Evolutionary conservation across 1,139 yeast species (phyloP), one percentile per base, ranked within the genome.

Genomic region (Geotrichum europaeum): DNA sequence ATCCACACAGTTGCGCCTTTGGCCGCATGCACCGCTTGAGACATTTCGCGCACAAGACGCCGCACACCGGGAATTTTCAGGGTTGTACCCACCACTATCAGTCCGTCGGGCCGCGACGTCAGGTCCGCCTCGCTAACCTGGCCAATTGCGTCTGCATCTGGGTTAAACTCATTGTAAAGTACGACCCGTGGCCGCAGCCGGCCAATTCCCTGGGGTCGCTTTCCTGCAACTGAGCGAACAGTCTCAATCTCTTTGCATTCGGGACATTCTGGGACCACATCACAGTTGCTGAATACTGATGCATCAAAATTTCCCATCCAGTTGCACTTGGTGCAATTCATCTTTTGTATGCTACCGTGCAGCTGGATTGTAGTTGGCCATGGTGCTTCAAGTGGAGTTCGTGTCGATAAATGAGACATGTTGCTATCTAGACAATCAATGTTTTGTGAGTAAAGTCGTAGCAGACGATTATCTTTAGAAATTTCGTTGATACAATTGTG

Each of bases 51-150:
- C 15, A 89, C 94, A 63, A 90, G 75, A 66, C 87, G 81, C 70
- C 86, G 81, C 13, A 90, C 96, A 0, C 96, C 96, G 18, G 95
- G 96, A 20, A 90, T 94, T 70, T 87, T 86, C 60, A 90, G 75
- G 1, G 96, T 86, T 0, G 97, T 90, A 1, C 97, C 97, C 72
- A 88, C 92, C 53, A 90, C 88, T 24, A 90, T 77, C 59, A 90
- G 75, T 68, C 91, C 84, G 70, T 90, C 97, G 0, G 95, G 92
- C 64, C 78, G 81, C 55, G 82, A 74, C 66, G 79, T 80, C 58
- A 89, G 72, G 72, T 90, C 97, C 6, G 79, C 75, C 63, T 82
- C 85, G 5, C 91, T 81, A 1, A 92, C 86, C 60, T 83, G 81
- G 1, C 96, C 91, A 58, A 90, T 83, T 4, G 85, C 81, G 64